Conservation (phyloP, 2,329 filamentous ascomycete species). For the Neobulgaria alba region DNA sequence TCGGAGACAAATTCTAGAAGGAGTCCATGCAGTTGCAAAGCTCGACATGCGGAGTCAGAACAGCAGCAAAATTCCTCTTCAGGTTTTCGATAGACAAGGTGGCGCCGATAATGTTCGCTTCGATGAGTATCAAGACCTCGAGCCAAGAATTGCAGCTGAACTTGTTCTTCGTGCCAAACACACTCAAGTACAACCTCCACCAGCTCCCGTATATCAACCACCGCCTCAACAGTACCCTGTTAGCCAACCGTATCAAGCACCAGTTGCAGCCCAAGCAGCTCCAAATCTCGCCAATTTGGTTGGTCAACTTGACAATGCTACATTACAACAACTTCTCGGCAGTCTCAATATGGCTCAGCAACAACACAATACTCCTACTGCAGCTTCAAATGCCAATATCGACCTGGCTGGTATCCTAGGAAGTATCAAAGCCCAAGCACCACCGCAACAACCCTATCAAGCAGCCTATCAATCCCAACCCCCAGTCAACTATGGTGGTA, state of each 20-base stretch:
- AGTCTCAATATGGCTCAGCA: slow-evolving; percentile 36
- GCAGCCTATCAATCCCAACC: slow-evolving; percentile 21
- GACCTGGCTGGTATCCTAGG: slow-evolving; percentile 27
- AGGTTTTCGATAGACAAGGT: slow-evolving; percentile 73
- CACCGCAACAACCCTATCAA: slow-evolving; percentile 29
- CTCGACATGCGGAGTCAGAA: slow-evolving; percentile 62
- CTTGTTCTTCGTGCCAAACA: slow-evolving; percentile 67
- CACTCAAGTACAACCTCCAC: slow-evolving; percentile 30
- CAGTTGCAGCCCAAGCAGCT: slow-evolving; percentile 28
- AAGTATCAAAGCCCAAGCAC: slow-evolving; percentile 20
- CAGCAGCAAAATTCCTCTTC: slow-evolving; percentile 66
- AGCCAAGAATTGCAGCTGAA: slow-evolving; percentile 70
- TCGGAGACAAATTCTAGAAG: slow-evolving; percentile 77
- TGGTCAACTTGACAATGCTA: slow-evolving; percentile 57
- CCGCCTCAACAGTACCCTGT: slow-evolving; percentile 28
- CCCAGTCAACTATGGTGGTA: slow-evolving; percentile 17
- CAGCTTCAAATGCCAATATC: slow-evolving; percentile 29
- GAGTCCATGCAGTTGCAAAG: slow-evolving; percentile 76
- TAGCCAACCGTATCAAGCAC: slow-evolving; percentile 29
- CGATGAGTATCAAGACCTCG: slow-evolving; percentile 79
- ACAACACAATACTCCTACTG: slow-evolving; percentile 17
- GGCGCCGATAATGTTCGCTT: slow-evolving; percentile 72
- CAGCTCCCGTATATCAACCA: slow-evolving; percentile 14
- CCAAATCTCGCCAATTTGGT: slow-evolving; percentile 57
- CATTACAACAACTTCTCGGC: slow-evolving; percentile 62